A percentile compares a stretch with the other conserved stretches of the same genome.
These are phyloP conservation scores for Hippophae gyantsensis DNA, from an alignment of 306 rosid species.

Conservation along the genomic window DNA sequence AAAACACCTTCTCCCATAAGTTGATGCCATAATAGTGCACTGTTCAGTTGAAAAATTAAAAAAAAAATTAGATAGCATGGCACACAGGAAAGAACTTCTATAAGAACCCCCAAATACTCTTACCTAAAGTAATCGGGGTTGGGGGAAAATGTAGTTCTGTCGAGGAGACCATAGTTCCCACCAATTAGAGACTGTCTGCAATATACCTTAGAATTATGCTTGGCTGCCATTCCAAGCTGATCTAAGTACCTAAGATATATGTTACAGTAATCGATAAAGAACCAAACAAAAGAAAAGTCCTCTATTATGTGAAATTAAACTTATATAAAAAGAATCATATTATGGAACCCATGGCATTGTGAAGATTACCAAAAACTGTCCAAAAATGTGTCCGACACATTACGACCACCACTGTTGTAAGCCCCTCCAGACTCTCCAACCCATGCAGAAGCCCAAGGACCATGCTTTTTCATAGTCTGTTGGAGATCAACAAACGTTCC, in stretches of 20 bases:
- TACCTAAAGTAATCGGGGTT: constrained; percentile 95
- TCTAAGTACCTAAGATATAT: constrained; percentile 66
- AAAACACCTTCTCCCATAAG: constrained; percentile 86
- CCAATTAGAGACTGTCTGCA: constrained; percentile 92
- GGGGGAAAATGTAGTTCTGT: constrained; percentile 63
- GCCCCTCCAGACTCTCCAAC: constrained; percentile 99
- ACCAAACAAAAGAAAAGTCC: background rate
- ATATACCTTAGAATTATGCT: constrained; percentile 61
- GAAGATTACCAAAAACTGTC: constrained; percentile 86
- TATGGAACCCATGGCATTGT: constrained; percentile 14
- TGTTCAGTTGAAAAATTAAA: constrained; percentile 23
- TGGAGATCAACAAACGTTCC: constrained; percentile 37
- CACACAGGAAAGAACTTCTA: constrained; percentile 6
- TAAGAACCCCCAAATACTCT: constrained; percentile 8
- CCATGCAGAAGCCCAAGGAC: constrained; percentile 88
- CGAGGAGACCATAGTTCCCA: constrained; percentile 88
- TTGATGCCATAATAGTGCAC: constrained; percentile 90
- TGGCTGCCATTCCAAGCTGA: constrained; percentile 92
- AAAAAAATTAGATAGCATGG: constrained; percentile 17
- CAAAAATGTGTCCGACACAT: constrained; percentile 67
- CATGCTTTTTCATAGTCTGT: constrained; percentile 42
- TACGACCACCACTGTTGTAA: constrained; percentile 75
- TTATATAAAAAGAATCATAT: constrained; percentile 2
- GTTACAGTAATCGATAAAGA: background rate
- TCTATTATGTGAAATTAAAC: background rate